A percentile compares a stretch with the other conserved stretches of the same genome.
Conservation (phyloP, 2,329 filamentous ascomycete species). For the Ophiocordyceps camponoti-floridani region DNA sequence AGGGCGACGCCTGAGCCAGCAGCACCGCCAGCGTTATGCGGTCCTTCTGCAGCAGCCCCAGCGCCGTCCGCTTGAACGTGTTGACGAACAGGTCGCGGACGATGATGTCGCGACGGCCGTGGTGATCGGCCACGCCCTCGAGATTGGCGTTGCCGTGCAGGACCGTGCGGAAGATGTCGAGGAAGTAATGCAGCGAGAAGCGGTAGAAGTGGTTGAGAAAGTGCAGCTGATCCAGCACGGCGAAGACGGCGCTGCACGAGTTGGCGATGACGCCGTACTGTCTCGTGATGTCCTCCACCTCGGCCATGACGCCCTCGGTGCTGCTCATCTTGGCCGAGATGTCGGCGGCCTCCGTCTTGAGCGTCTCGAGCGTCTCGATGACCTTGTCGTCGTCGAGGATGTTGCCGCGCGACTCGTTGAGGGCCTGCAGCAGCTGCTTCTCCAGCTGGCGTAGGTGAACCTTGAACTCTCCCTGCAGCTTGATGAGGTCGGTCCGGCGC, state of each 20-base stretch:
- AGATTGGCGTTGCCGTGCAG: constrained; percentile 64
- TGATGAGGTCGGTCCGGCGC: constrained; percentile 90
- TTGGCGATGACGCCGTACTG: constrained; percentile 87
- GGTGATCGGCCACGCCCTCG: constrained; percentile 53
- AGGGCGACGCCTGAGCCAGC: constrained; percentile 87
- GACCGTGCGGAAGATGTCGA: constrained; percentile 92
- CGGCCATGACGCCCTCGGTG: constrained; percentile 94
- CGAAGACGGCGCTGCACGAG: constrained; percentile 94
- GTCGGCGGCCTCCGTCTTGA: constrained; percentile 94
- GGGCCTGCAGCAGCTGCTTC: constrained; percentile 79
- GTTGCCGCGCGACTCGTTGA: constrained; percentile 94
- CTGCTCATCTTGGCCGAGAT: constrained; percentile 93
- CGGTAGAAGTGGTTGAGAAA: constrained; percentile 99
- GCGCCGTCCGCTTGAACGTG: constrained; percentile 81
- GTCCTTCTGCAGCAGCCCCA: constrained; percentile 85
- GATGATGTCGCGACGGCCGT: constrained; percentile 71
- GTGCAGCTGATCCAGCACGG: constrained; percentile 89
- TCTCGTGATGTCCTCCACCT: constrained; percentile 88
- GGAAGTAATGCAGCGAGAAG: constrained; percentile 95
- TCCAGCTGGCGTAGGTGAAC: constrained; percentile 92
- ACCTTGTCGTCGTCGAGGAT: constrained; percentile 97
- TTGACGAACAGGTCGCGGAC: constrained; percentile 82
- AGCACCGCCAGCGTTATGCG: constrained; percentile 88
- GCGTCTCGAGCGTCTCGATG: constrained; percentile 89
- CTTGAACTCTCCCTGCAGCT: constrained; percentile 97